Evolutionary conservation across 768 basidiomycete genomes (phyloP).

Genomic region (Boletus sensibilis): DNA sequence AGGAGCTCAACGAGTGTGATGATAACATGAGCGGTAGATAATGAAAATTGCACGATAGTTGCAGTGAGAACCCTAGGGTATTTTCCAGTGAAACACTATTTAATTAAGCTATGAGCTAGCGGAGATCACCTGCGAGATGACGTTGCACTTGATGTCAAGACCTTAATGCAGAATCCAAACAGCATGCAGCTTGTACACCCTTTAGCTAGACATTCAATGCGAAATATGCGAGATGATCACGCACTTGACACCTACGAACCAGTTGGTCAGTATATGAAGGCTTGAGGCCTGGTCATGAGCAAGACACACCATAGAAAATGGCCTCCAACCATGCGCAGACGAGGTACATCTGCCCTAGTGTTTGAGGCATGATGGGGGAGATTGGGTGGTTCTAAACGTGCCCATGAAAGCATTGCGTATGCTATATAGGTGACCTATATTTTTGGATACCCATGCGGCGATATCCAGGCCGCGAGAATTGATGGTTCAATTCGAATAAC

Average conservation of each 20-base stretch:
- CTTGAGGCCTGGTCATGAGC: neutral
- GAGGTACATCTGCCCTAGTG: constrained; percentile 20
- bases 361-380: constrained; percentile 5
- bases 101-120: no score
- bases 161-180: constrained; percentile 11
- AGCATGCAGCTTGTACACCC: constrained; percentile 8
- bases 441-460: neutral
- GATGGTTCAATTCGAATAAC: neutral
- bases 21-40: constrained; percentile 15
- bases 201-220: neutral
- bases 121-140: constrained; percentile 9
- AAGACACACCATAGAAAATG: constrained; percentile 18
- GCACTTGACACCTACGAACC: constrained; percentile 11
- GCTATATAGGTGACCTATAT: neutral
- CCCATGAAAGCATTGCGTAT: neutral
- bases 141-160: neutral
- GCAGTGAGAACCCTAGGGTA: constrained; percentile 7
- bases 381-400: neutral
- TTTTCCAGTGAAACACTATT: neutral
- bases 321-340: constrained; percentile 15
- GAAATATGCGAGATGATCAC: neutral
- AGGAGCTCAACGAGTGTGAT: constrained; percentile 14
- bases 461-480: neutral
- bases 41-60: constrained; percentile 15
- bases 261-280: no score